Percentiles rank a stretch among this genome's conserved stretches.
Evolutionary conservation across 495 filamentous ascomycete species (phyloP).

Genomic region (Aspergillus funiculosus): DNA sequence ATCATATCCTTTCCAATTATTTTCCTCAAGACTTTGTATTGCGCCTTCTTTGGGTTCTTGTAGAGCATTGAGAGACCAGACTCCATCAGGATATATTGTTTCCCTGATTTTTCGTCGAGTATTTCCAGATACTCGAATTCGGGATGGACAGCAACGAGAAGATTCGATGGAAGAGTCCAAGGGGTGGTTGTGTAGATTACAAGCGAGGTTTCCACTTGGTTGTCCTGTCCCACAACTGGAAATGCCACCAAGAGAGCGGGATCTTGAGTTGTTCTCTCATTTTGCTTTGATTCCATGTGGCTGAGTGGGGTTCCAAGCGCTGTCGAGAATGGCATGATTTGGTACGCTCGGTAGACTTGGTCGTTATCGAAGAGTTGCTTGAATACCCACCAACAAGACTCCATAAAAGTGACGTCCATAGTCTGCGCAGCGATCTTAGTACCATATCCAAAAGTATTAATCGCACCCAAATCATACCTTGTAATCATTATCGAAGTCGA

Average conservation of each 20-base stretch:
- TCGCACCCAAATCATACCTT: too few relatives aligned
- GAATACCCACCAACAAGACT: conserved; percentile 95
- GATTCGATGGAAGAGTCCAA: conserved; percentile 89
- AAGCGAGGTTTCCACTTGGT: conserved; percentile 66
- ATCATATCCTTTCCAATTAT: conserved; percentile 82
- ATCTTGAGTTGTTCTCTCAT: conserved; percentile 90
- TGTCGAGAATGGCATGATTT: conserved; percentile 93
- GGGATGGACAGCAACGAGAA: conserved; percentile 73
- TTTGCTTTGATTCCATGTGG: conserved; percentile 91
- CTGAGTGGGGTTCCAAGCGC: conserved; percentile 83
- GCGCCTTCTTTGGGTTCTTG: conserved; percentile 96
- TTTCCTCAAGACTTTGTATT: conserved; percentile 79
- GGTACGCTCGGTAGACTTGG: conserved; percentile 79
- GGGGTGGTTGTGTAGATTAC: conserved; percentile 95
- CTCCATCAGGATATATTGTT: conserved; percentile 84
- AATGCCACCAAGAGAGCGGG: conserved; percentile 89
- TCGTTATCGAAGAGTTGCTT: conserved; percentile 87
- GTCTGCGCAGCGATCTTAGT: conserved; percentile 54
- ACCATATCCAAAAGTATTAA: too few relatives aligned
- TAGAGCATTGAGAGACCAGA: conserved; percentile 79
- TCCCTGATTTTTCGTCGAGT: conserved; percentile 70
- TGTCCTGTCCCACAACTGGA: conserved; percentile 69
- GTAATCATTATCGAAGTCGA: conserved; percentile 98
- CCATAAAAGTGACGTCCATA: conserved; percentile 94
- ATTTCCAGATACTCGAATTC: conserved; percentile 95